Evolutionary conservation across 129 eudicot species (phyloP), one percentile per base, ranked within the genome.

Genomic region (Tagetes patula): DNA sequence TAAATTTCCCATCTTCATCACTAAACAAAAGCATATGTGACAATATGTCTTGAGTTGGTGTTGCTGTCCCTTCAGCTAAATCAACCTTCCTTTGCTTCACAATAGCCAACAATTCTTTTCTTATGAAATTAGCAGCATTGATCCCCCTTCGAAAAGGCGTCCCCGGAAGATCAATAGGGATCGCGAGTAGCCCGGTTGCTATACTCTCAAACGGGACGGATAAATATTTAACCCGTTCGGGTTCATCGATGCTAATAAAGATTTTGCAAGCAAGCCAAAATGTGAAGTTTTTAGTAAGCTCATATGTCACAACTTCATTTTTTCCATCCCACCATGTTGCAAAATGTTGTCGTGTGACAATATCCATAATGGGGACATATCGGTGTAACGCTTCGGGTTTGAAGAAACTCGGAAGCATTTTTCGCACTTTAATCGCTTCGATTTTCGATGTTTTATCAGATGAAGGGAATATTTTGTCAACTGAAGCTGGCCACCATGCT

Each of bases 401-500:
- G 65, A 91, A 67, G 72, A 91, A 84, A 7, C 77, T 79, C 0
- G 94, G 97, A 11, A 91, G 87, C 96, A 88, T 84, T 68, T 84
- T 84, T 38, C 97, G 62, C 92, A 86, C 79, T 50, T 84, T 86
- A 50, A 85, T 91, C 0, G 96, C 92, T 43, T 91, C 96, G 49
- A 86, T 87, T 60, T 84, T 86, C 0, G 97, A 86, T 0, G 88
- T 80, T 61, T 80, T 81, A 5, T 81, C 77, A 0, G 91, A 86
- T 0, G 94, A 84, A 0, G 97, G 97, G 65, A 92, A 92, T 47
- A 92, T 75, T 58, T 89, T 92, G 83, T 89, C 81, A 0, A 92
- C 96, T 0, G 96, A 92, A 36, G 72, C 37, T 0, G 96, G 97
- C 97, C 97, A 92, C 97, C 97, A 89, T 33, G 86, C 91, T 14